Evolutionary conservation across 2,329 filamentous ascomycete genomes (phyloP).

Genomic region (Pyrenochaeta sp.): DNA sequence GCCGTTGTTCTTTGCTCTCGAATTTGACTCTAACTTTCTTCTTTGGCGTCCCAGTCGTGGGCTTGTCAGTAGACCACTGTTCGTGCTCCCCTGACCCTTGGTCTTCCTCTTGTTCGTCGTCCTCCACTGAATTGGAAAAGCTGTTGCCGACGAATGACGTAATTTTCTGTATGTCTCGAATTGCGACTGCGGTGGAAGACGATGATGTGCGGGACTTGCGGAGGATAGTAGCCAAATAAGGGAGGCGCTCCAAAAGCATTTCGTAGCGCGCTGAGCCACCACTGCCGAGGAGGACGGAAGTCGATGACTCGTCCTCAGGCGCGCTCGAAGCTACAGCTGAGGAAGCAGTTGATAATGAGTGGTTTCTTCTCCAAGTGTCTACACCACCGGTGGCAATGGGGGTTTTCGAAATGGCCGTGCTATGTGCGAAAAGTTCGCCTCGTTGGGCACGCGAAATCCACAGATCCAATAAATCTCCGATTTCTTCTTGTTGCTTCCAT

Average conservation of each 20-base stretch:
- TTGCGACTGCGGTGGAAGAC: conserved; percentile 37
- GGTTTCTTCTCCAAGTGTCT: conserved; percentile 47
- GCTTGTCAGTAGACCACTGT: conserved; percentile 55
- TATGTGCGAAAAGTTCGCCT: conserved; percentile 40
- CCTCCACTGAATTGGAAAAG: conserved; percentile 28
- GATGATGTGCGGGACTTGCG: conserved; percentile 40
- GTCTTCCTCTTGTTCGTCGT: conserved; percentile 47
- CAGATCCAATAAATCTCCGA: conserved; percentile 75
- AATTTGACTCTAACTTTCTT: conserved; percentile 29
- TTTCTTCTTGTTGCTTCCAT: conserved; percentile 84
- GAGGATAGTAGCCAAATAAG: conserved; percentile 78
- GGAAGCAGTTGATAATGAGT: conserved; percentile 18
- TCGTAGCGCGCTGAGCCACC: conserved; percentile 72
- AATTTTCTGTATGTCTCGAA: conserved; percentile 72
- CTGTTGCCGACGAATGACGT: conserved; percentile 64
- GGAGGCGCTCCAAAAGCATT: conserved; percentile 83
- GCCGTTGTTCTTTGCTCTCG: conserved; percentile 29
- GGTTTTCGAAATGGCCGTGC: conserved; percentile 35
- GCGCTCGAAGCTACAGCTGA: conserved; percentile 10
- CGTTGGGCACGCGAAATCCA: conserved; percentile 69
- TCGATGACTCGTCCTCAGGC: conserved; percentile 20
- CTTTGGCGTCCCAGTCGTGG: conserved; percentile 35
- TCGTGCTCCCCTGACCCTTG: conserved; percentile 37
- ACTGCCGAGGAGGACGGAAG: conserved; percentile 63
- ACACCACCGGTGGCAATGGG: conserved; percentile 46